Evolutionary conservation across 1,139 yeast genomes (phyloP).

Genomic region (Kodamaea sp.): DNA sequence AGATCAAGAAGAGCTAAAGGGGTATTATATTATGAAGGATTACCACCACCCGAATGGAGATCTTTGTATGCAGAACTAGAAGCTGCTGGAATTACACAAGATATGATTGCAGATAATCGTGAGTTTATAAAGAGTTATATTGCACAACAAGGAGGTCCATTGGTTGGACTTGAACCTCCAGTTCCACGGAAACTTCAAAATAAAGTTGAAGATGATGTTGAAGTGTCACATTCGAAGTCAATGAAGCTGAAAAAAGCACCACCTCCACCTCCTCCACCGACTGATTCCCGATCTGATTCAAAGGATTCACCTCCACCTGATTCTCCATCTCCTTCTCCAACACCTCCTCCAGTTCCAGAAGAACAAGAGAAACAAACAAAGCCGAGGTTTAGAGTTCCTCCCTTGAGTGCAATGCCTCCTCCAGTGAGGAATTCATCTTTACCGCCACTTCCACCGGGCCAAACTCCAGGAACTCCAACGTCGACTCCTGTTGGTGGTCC

Average conservation of each 20-base stretch:
- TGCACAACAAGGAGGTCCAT: conserved; percentile 73
- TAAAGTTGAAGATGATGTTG: conserved; percentile 12
- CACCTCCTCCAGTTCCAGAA: conserved; percentile 11
- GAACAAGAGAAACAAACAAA: conserved; percentile 9
- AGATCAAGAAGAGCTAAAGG: conserved; percentile 56
- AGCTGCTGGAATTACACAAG: conserved; percentile 77
- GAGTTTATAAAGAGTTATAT: conserved; percentile 79
- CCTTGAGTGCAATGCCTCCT: conserved; percentile 25
- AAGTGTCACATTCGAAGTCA: conserved; percentile 8
- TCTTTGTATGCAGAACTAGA: conserved; percentile 71
- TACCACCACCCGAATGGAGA: conserved; percentile 86
- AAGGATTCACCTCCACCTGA: conserved; percentile 3
- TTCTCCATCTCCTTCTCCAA: conserved; percentile 4
- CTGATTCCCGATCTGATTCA: conserved; percentile 3
- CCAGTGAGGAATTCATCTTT: conserved; percentile 12
- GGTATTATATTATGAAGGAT: conserved; percentile 67
- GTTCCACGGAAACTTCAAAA: conserved; percentile 58
- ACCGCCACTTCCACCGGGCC: conserved; percentile 9
- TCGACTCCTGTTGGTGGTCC: conserved; percentile 17
- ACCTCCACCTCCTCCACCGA: conserved; percentile 44
- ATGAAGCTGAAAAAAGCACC: conserved; percentile 38
- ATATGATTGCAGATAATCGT: conserved; percentile 84
- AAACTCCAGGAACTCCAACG: conserved; percentile 7
- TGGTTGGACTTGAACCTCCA: conserved; percentile 85
- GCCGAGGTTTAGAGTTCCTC: conserved; percentile 27